phyloP scores from a whole-genome alignment of 495 filamentous ascomycete species.

The Hyaloscypha hepaticicola region DNA sequence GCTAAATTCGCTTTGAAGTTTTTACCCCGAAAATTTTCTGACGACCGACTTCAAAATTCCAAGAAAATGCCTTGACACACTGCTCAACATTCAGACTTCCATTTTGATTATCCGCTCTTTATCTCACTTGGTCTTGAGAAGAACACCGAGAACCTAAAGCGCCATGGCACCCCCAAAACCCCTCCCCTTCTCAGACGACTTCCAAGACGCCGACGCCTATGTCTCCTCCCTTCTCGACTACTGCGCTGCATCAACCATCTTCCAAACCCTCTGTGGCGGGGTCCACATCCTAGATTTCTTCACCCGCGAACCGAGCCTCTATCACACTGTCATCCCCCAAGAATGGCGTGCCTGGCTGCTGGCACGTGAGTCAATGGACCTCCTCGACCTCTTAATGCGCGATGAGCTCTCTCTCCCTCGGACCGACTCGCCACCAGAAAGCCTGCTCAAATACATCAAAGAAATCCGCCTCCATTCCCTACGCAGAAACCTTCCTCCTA shows the following conservation, averaged over 20 bases:
- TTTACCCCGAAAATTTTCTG: background rate
- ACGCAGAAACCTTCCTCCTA: slow-evolving; percentile 53
- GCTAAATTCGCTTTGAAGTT: background rate
- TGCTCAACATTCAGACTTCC: background rate
- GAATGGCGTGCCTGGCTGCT: slow-evolving; percentile 81
- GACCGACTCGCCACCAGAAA: slow-evolving; percentile 55
- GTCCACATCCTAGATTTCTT: slow-evolving; percentile 96
- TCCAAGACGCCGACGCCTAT: slow-evolving; percentile 64
- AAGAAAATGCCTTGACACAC: background rate
- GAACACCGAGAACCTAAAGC: slow-evolving; percentile 61
- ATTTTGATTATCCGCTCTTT: slow-evolving; percentile 50
- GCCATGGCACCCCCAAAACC: slow-evolving; percentile 48
- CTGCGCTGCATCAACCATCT: slow-evolving; percentile 68
- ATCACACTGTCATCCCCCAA: slow-evolving; percentile 67
- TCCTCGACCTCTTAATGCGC: slow-evolving; percentile 76
- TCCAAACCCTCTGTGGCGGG: slow-evolving; percentile 85
- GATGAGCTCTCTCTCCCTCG: slow-evolving; percentile 56
- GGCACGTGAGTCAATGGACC: slow-evolving; percentile 62
- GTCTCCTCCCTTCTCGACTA: slow-evolving; percentile 77
- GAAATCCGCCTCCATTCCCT: slow-evolving; percentile 71
- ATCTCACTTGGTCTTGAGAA: slow-evolving; percentile 63
- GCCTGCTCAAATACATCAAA: slow-evolving; percentile 70
- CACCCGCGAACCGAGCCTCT: slow-evolving; percentile 76
- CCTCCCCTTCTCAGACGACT: slow-evolving; percentile 59
- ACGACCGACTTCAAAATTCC: background rate